Conservation (phyloP, 257 asterid genomes). For the Solanum habrochaites region DNA sequence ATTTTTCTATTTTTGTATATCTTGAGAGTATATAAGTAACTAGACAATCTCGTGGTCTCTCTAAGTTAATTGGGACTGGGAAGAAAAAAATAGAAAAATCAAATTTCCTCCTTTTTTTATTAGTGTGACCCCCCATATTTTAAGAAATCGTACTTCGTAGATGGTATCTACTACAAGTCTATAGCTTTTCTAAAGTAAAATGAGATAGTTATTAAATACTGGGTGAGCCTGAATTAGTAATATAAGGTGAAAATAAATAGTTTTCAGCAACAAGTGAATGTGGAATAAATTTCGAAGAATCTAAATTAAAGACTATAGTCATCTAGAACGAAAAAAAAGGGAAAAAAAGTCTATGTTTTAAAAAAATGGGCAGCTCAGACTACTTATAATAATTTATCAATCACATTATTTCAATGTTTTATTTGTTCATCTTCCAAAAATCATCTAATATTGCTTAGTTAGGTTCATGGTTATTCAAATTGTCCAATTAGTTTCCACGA, state of each 20-base stretch:
- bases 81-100: too few species aligned
- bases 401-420: too few species aligned
- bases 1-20: not conserved
- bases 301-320: not conserved
- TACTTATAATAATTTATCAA: too few species aligned
- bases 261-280: too few species aligned
- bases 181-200: not conserved
- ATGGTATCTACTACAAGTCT: not conserved
- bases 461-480: not conserved
- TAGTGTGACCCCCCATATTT: not conserved
- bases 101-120: too few species aligned
- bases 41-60: too few species aligned
- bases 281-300: not conserved
- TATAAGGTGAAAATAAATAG: not conserved
- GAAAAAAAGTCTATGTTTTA: not conserved
- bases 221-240: too few species aligned
- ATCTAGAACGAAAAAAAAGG: not conserved
- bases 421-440: too few species aligned
- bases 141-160: not conserved
- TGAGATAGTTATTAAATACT: not conserved
- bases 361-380: not conserved
- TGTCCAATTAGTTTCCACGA: not conserved
- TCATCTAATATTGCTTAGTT: not conserved
- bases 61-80: not conserved
- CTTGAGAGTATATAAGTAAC: not conserved